Base-by-base conservation (phyloP, 208 protist genomes). In the Strigomonas galati region DNA sequence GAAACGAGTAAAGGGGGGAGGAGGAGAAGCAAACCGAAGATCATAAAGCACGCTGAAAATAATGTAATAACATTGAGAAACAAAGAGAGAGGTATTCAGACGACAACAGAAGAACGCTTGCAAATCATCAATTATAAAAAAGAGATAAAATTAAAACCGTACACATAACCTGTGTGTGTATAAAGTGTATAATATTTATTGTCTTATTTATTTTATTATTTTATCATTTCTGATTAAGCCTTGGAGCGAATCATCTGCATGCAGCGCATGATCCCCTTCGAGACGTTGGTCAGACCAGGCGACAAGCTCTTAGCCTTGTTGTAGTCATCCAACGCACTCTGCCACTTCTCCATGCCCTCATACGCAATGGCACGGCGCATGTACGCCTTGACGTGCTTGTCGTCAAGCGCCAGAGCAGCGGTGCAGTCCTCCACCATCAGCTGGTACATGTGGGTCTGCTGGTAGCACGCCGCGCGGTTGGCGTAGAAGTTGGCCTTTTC, bases 321-420 rank as follows among this genome's bases (percentile, higher is more conserved):
- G 9, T 32, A 49, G 43, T 76, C 53, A 63, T 79, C 60, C 27
- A 87, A 48, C n/a, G 43, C 28, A 10, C 43, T 21, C 31, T 91
- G 81, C 93, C 93, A 97, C 69, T 91, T 92, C 73, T 97, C 91
- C 67, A 95, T 77, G 19, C 91, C 89, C 70, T 97, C 91, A 64
- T 95, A 89, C 17, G 93, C 91, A 40, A 96, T 92, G 26, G 82
- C 93, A n/a, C 93, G 82, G 26, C 93, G 85, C 55, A 97, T 74
- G 74, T 87, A 81, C 12, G 91, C 93, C 85, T 97, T 97, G n/a
- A 91, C 79, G 61, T 97, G 82, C 10, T 37, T 65, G 7, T 78
- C 51, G 53, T 97, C 85, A 69, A 97, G 90, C 21, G 59, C 60
- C 23, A 97, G 27, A 0, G 93, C 93, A 15, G 71, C 78, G 60